Evolutionary conservation across 2,329 filamentous ascomycete genomes (phyloP).

Genomic region (Beauveria bassiana): DNA sequence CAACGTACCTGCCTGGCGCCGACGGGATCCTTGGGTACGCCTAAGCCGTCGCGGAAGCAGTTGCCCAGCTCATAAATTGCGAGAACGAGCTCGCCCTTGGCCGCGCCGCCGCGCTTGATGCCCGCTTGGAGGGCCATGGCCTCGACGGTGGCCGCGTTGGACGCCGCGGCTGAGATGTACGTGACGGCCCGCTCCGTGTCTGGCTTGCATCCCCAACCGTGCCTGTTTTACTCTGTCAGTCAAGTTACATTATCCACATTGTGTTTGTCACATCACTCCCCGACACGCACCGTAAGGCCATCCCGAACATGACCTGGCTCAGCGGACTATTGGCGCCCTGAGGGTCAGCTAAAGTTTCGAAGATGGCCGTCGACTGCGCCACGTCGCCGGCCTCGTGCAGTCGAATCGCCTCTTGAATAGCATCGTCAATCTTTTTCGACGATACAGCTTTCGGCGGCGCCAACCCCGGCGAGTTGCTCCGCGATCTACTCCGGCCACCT

Average conservation of each 20-base stretch:
- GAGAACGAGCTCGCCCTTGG: constrained; percentile 91
- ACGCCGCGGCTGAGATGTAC: constrained; percentile 81
- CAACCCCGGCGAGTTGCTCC: constrained; percentile 18
- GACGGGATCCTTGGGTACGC: constrained; percentile 74
- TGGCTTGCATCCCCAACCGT: constrained; percentile 83
- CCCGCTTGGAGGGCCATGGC: constrained; percentile 77
- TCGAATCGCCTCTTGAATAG: constrained; percentile 92
- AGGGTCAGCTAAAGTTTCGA: constrained; percentile 75
- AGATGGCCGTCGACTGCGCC: constrained; percentile 73
- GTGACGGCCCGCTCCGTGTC: constrained; percentile 67
- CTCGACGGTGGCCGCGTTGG: constrained; percentile 84
- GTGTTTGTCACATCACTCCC: not conserved
- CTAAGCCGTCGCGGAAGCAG: constrained; percentile 92
- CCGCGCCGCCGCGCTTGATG: constrained; percentile 85
- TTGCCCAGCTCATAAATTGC: constrained; percentile 94
- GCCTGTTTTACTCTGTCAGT: constrained; percentile 41
- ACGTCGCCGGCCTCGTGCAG: constrained; percentile 82
- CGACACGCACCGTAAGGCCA: constrained; percentile 64
- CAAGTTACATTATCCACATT: not conserved
- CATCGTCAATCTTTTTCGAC: constrained; percentile 50
- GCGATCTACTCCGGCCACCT: not conserved
- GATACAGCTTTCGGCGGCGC: constrained; percentile 27
- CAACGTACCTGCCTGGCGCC: constrained; percentile 64
- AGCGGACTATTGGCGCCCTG: constrained; percentile 83
- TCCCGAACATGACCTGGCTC: constrained; percentile 90